Evolutionary conservation across 2,329 filamentous ascomycete species (phyloP), one percentile per base, ranked within the genome.

Genomic region (Ophiostoma piceae): DNA sequence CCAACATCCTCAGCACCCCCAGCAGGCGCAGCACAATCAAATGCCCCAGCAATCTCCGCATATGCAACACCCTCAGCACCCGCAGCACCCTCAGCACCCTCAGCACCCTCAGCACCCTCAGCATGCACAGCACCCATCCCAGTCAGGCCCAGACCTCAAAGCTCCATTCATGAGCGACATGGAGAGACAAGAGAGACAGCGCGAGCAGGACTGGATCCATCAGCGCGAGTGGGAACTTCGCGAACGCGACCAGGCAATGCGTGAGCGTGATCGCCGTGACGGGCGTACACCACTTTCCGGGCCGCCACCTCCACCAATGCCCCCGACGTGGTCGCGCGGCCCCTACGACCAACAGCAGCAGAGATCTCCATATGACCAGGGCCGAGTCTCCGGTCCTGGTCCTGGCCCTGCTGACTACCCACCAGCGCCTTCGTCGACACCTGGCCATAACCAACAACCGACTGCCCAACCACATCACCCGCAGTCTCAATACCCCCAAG

Each of bases 371-470:
- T 84, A 81, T 67, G 82, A 84, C 22, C 82, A 67, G 78, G 26
- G 67, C 19, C 82, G 67, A 77, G 32, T 66, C 1, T 41, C 12
- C 70, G 84, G 87, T 5, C 47, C 69, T 2, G 57, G 39, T 14
- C 54, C 12, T 70, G 84, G 87, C 4, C 47, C 69, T 2, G 57
- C 14, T 70, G 84, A 87, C 4, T 85, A 84, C 43, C 72, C 82
- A 83, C 60, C 80, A 81, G 72, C 82, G 82, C 57, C 80, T 82
- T 62, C 77, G 79, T 26, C 78, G 79, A 22, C 79, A 76, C 12
- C 78, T 76, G 8, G 64, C 54, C 67, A 70, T 19, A 67, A 11
- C 43, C 41, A 67, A 22, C 66, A 57, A 19, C 32, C 39, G 7
- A 39, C 66, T 9, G 41, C 47, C 1, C 62, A 35, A 7, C 66